Conservation (phyloP, 352 stramenopile genomes). For the Thalassiosira livingstoniorum region DNA sequence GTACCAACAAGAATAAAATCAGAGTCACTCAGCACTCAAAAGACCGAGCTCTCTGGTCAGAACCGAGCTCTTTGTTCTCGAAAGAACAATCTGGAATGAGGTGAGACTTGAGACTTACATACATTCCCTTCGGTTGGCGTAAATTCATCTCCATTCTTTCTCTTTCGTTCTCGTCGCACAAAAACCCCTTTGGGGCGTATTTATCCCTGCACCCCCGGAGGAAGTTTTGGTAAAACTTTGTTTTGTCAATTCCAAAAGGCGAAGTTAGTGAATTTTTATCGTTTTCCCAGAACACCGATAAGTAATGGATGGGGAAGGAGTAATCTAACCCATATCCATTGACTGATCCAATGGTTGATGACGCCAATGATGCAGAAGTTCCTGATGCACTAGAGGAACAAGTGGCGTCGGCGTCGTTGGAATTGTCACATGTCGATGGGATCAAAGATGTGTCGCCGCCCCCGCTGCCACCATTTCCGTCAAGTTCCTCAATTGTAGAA, state of each 20-base stretch:
- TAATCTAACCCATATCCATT: neutral
- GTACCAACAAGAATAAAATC: no score
- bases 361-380: neutral
- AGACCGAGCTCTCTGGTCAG: no score
- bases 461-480: neutral
- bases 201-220: slow-evolving; percentile 57
- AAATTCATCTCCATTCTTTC: slow-evolving; percentile 70
- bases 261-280: no score
- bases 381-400: no score
- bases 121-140: slow-evolving; percentile 66
- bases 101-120: no score
- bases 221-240: slow-evolving; percentile 62
- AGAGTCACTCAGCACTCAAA: no score
- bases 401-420: no score
- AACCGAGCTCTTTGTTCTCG: no score
- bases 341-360: neutral
- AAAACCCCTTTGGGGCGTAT: slow-evolving; percentile 18
- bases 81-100: no score
- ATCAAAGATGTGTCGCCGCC: neutral
- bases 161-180: slow-evolving; percentile 56
- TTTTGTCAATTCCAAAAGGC: neutral
- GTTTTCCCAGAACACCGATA: neutral
- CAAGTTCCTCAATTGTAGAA: neutral
- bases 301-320: neutral
- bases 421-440: no score